A percentile compares a stretch with the other conserved stretches of the same genome.
These are phyloP conservation scores for Metschnikowia cerradonensis DNA, from an alignment of 805 yeast species.

Conservation along the genomic window DNA sequence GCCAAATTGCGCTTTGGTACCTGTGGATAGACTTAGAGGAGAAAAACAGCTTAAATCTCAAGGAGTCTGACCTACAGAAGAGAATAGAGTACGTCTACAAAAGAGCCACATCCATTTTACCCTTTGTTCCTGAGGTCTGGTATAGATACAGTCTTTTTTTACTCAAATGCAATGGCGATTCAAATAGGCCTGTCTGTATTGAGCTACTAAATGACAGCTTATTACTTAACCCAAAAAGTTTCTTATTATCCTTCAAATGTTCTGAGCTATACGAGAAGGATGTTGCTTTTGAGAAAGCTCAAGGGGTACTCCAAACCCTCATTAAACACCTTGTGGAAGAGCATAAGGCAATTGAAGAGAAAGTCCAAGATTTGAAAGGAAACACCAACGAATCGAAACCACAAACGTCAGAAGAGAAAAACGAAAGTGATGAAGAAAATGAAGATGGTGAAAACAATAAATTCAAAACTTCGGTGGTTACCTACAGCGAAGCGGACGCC, in stretches of 20 bases:
- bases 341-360: slow-evolving; percentile 25
- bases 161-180: slow-evolving; percentile 30
- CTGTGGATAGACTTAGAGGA: slow-evolving; percentile 80
- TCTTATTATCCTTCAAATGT: slow-evolving; percentile 59
- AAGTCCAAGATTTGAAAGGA: slow-evolving; percentile 21
- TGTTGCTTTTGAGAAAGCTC: slow-evolving; percentile 47
- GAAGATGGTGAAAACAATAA: slow-evolving; percentile 4
- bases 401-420: slow-evolving; percentile 1
- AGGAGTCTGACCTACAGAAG: slow-evolving; percentile 41
- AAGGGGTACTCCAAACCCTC: slow-evolving; percentile 46
- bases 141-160: slow-evolving; percentile 50
- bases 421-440: slow-evolving; percentile 20
- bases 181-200: slow-evolving; percentile 38
- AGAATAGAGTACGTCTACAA: slow-evolving; percentile 71
- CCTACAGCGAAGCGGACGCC: slow-evolving; percentile 22
- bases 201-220: slow-evolving; percentile 54
- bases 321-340: slow-evolving; percentile 43
- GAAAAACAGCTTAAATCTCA: slow-evolving; percentile 60
- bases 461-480: slow-evolving; percentile 4
- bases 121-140: slow-evolving; percentile 75
- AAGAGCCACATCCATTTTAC: slow-evolving; percentile 58
- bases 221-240: slow-evolving; percentile 64
- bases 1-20: slow-evolving; percentile 57
- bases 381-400: slow-evolving; percentile 7
- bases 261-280: slow-evolving; percentile 68